Base-by-base conservation (phyloP, 768 basidiomycete genomes). In the Podaxis rugospora region DNA sequence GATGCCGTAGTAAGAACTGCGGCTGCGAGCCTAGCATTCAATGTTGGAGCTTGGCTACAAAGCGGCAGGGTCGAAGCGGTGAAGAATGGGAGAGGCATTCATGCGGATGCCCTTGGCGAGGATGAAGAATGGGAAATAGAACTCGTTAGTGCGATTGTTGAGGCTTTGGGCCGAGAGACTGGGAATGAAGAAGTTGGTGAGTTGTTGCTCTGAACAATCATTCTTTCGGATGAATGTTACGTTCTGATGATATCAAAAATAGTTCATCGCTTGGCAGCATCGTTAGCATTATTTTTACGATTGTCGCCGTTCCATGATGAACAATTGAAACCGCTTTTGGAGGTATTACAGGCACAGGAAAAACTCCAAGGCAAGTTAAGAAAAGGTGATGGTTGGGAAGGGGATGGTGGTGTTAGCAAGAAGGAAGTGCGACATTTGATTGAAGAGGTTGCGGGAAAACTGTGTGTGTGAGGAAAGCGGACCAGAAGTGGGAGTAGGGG, bases 101-200 rank as follows among this genome's bases (percentile, higher is more conserved):
- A 66, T 39, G 62, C 60, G 3, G 73, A 75, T 25, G 73, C 71
- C 2, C 78, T 77, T 27, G 65, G 62, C 13, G 76, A 74, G 14
- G 86, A 83, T 55, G 84, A 86, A 57, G 94, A 95, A 57, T 95
- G 92, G 92, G 87, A 93, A 67, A 78, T 90, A 0, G 95, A 97
- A 75, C 72, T 96, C 35, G 77, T 87, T 1, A 91, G 88, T 66
- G 95, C 91, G 0, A 68, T 97, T n/a, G 70, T 95, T 0, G 92
- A 93, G 70, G 91, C 90, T 16, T 67, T 96, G 18, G 80, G 79
- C 54, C 81, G 82, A 64, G 93, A 96, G 74, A 81, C 75, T 63
- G 73, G 76, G 57, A 90, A 79, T 64, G 90, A 92, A 70, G 95
- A 95, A 68, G 86, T 92, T 66, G 87, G 93, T 90, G 59, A 73